These are phyloP conservation scores for Neurospora sp. DNA, from an alignment of 495 filamentous ascomycete species.

Conservation along the genomic window DNA sequence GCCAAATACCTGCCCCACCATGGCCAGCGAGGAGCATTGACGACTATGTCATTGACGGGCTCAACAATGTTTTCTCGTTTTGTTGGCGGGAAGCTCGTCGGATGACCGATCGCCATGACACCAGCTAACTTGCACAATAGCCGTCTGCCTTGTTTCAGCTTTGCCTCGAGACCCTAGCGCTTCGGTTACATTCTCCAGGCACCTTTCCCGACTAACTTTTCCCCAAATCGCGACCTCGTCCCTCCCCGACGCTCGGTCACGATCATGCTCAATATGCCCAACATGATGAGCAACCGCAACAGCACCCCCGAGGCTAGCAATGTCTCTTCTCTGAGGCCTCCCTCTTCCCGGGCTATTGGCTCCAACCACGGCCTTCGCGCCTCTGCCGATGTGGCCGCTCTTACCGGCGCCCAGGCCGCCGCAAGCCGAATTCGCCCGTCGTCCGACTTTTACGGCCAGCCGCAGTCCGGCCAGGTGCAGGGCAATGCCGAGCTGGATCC, in stretches of 20 bases:
- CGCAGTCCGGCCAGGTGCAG: conserved; percentile 53
- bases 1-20: background rate
- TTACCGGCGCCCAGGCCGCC: conserved; percentile 57
- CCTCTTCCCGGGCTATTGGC: conserved; percentile 68
- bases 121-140: conserved; percentile 20
- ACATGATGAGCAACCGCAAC: conserved; percentile 82
- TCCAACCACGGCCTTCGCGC: conserved; percentile 81
- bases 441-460: conserved; percentile 84
- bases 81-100: background rate
- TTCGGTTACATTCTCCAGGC: conserved; percentile 5
- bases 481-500: conserved; percentile 57
- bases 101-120: conserved; percentile 14
- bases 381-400: conserved; percentile 91
- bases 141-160: conserved; percentile 25
- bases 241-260: conserved; percentile 6
- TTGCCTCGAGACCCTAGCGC: conserved; percentile 8
- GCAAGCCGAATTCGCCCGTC: conserved; percentile 82
- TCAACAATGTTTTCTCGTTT: background rate
- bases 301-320: conserved; percentile 85
- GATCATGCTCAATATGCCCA: conserved; percentile 50
- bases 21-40: no score
- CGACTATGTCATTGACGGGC: background rate
- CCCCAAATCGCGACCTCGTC: conserved; percentile 7
- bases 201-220: background rate
- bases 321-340: conserved; percentile 82